Evolutionary conservation across 2,329 filamentous ascomycete species (phyloP), one percentile per base, ranked within the genome.

Genomic region (Claviceps maximensis): DNA sequence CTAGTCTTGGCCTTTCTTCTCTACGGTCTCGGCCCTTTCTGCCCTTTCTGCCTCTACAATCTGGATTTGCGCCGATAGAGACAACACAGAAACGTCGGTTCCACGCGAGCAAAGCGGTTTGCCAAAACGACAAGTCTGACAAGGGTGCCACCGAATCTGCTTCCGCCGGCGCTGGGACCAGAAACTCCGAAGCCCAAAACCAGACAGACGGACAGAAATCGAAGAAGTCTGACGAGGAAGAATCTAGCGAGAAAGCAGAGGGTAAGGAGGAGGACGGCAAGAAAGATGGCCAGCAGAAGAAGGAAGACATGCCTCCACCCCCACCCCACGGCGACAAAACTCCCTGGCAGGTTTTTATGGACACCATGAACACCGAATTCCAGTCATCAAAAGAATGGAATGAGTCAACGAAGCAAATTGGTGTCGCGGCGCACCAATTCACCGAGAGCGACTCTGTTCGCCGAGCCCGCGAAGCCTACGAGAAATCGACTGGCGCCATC

Each of bases 341-440:
- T 3, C 93, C 93, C 52, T 97, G 93, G 90, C 89, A 97, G 68
- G 93, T 98, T 33, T 98, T 98, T 74, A 88, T 88, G 64, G 93
- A 98, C 66, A 98, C 93, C n/a, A 81, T 98, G 71, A 82, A 88
- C 68, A 79, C 77, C 54, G 93, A 98, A 71, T 95, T 98, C 72
- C 89, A 96, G 69, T 87, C 89, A 51, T 97, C 90, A 17, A 95
- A 97, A 67, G 93, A 98, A 69, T 98, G 93, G 93, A 95, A 98
- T 65, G 93, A 98, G 66, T 95, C 89, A 45, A 98, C 91, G 44
- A 97, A 98, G 74, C 88, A 93, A 59, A 79, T 98, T 44, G 87
- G 88, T 19, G 88, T 87, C 49, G 87, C 86, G 6, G 89, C 91
- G 19, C 86, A 95, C 65, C 84, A 96, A 63, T 93, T 98, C 65